A percentile compares a stretch with the other conserved stretches of the same genome.
phyloP scores from a whole-genome alignment of 1,139 yeast genomes.

The Zygosaccharomyces pseudobailii region DNA sequence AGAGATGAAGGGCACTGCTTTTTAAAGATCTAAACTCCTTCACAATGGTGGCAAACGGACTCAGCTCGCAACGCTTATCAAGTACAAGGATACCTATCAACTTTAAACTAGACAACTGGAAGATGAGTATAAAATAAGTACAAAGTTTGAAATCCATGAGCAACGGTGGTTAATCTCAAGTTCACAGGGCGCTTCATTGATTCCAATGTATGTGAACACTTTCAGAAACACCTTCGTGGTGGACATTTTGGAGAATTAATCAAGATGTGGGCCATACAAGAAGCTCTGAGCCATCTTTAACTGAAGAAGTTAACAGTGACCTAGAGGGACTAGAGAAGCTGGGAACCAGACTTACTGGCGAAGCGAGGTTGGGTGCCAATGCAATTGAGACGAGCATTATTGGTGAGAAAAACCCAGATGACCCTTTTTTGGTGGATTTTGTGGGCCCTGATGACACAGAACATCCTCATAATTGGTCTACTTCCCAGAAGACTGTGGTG shows the following conservation, averaged over 20 bases:
- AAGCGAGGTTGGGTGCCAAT: background rate
- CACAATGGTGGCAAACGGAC: no score
- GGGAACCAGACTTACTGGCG: background rate
- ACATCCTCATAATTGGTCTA: slow-evolving; percentile 55
- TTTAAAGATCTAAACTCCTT: background rate
- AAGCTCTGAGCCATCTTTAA: background rate
- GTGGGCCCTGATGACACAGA: slow-evolving; percentile 44
- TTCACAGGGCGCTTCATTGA: background rate
- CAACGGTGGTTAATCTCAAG: background rate
- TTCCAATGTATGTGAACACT: slow-evolving; percentile 5
- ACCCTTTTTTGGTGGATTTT: slow-evolving; percentile 17
- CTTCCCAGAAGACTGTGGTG: slow-evolving; percentile 37
- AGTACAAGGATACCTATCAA: background rate
- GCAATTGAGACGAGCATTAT: background rate
- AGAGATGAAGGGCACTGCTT: background rate
- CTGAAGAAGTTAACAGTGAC: background rate
- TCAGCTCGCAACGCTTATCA: background rate
- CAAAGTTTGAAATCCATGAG: background rate
- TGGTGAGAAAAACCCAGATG: slow-evolving; percentile 2
- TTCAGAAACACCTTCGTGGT: slow-evolving; percentile 12
- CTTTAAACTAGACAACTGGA: background rate
- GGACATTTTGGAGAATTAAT: slow-evolving; percentile 10
- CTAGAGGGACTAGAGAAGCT: background rate
- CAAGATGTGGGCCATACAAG: slow-evolving; percentile 3
- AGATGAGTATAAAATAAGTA: background rate